Evolutionary conservation across 2,329 filamentous ascomycete species (phyloP).

Genomic region (Aspergillus udagawae): DNA sequence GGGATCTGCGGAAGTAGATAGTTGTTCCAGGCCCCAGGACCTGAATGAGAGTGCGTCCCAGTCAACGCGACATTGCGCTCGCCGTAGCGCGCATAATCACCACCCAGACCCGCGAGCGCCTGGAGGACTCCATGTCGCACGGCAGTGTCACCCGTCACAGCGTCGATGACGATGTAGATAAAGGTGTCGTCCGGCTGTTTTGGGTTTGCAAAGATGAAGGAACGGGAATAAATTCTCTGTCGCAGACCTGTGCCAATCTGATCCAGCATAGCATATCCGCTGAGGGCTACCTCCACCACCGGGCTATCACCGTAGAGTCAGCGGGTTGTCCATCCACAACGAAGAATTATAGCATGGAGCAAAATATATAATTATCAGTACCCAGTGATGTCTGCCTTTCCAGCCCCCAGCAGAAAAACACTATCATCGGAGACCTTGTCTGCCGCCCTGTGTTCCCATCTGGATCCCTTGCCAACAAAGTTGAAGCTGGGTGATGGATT

Average conservation of each 20-base stretch:
- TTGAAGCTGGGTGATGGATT: slow-evolving; percentile 8
- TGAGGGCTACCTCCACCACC: slow-evolving; percentile 84
- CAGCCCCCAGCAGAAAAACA: slow-evolving; percentile 62
- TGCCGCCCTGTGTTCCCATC: slow-evolving; percentile 22
- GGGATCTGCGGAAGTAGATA: slow-evolving; percentile 91
- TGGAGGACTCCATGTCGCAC: slow-evolving; percentile 82
- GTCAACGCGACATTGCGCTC: slow-evolving; percentile 83
- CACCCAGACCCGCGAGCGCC: slow-evolving; percentile 64
- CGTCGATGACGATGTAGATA: slow-evolving; percentile 83
- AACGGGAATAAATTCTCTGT: slow-evolving; percentile 81
- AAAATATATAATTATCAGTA: slow-evolving; percentile 27
- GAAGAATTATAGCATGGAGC: background rate
- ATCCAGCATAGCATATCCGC: slow-evolving; percentile 83
- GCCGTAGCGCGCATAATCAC: slow-evolving; percentile 69
- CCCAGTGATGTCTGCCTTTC: slow-evolving; percentile 71
- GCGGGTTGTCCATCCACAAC: background rate
- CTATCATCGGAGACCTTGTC: slow-evolving; percentile 28
- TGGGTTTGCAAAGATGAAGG: slow-evolving; percentile 77
- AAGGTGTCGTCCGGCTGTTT: slow-evolving; percentile 66
- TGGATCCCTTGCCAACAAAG: slow-evolving; percentile 12
- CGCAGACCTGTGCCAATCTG: slow-evolving; percentile 80
- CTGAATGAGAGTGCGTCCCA: slow-evolving; percentile 89
- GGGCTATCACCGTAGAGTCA: slow-evolving; percentile 48
- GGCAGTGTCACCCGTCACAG: slow-evolving; percentile 83
- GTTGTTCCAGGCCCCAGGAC: slow-evolving; percentile 89